phyloP scores from a whole-genome alignment of 768 basidiomycete genomes.

The Pilatotrama ljubarskyi region DNA sequence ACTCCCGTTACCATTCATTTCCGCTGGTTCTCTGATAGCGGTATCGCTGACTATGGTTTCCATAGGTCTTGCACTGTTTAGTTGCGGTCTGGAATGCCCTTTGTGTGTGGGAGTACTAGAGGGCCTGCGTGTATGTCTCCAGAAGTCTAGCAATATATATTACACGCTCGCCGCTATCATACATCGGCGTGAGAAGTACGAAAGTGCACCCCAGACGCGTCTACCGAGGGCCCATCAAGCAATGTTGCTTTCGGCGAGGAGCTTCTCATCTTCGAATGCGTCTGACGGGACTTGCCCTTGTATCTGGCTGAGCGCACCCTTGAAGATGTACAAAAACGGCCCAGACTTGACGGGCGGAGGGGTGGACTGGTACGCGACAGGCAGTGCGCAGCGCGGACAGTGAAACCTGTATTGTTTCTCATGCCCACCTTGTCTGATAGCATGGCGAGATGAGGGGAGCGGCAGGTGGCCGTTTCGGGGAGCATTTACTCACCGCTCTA shows the following conservation, averaged over 20 bases:
- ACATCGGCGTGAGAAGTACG: background rate
- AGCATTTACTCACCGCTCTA: conserved; percentile 66
- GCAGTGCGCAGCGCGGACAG: conserved; percentile 67
- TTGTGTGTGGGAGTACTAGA: too few relatives aligned
- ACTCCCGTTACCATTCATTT: background rate
- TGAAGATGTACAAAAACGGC: conserved; percentile 76
- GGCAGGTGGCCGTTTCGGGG: background rate
- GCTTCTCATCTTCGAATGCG: conserved; percentile 67
- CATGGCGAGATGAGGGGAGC: conserved; percentile 21
- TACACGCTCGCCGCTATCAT: background rate
- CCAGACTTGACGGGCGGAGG: conserved; percentile 77
- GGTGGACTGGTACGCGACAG: conserved; percentile 74
- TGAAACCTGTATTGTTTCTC: conserved; percentile 75
- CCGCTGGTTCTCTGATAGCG: background rate
- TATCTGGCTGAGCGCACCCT: conserved; percentile 82
- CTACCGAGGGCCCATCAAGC: background rate
- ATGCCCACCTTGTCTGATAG: conserved; percentile 58
- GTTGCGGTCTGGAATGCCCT: too few relatives aligned
- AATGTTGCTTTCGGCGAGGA: conserved; percentile 6
- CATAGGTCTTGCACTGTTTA: background rate
- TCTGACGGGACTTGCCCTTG: conserved; percentile 86
- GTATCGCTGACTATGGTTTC: background rate
- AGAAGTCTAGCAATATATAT: background rate
- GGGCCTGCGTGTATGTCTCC: too few relatives aligned
- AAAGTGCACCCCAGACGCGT: background rate